Evolutionary conservation across 306 rosid species (phyloP), one percentile per base, ranked within the genome.

Genomic region (Hippophae rhamnoides): DNA sequence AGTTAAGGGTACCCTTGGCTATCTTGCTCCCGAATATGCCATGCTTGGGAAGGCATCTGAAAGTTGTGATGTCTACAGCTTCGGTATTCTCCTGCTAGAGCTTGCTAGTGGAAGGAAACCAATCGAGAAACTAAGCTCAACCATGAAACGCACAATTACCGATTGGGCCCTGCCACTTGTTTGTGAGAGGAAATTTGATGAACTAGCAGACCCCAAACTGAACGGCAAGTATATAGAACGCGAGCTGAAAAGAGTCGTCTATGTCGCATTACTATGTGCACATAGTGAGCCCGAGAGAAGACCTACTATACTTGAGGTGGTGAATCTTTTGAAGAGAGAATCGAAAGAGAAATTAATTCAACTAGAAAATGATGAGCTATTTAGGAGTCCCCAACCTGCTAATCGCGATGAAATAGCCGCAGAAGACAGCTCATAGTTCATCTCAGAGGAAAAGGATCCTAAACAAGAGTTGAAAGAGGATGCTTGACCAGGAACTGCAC

Each of bases 1-100:
- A 80, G 99, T 92, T 57, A 88, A 87, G 85, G 99, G 96, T 54
- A 92, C 99, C 63, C 96, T 92, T 0, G 99, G 99, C 63, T 92
- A 92, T 76, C 95, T 92, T 13, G 96, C 99, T 23, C 99, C 99
- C 1, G 99, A 92, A 67, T 92, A 92, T 68, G 95, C 94, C 2
- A 88, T 88, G 95, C 64, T 86, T 47, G 99, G 99, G 56, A 88
- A 88, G 74, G 99, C 94, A 58, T 81, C 82, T 0, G 95, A 85
- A 82, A 76, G 94, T 67, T 92, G 95, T 48, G 99, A 92, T 65
- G 95, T 92, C 43, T 92, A 76, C 79, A 92, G 99, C 77, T 88
- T 81, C 2, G 99, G 99, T 54, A 80, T 92, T 68, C 99, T 92
- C 50, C 78, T 92, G 65, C 85, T 92, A 41, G 99, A 92, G 73